A percentile compares a stretch with the other conserved stretches of the same genome.
Conservation (phyloP, 768 basidiomycete species). For the Tricholoma sp. region DNA sequence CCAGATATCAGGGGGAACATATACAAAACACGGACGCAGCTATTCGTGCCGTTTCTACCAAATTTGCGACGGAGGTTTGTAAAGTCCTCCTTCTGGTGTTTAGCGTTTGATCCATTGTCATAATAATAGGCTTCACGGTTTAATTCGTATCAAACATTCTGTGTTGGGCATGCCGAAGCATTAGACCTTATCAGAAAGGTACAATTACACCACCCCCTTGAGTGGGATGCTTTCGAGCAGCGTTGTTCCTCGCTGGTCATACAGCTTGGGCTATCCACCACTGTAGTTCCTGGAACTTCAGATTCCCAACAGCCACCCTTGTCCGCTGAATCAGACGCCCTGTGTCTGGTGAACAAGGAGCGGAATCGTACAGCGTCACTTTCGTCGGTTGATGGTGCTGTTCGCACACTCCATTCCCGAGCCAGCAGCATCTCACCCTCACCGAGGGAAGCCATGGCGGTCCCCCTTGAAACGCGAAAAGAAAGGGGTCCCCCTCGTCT, state of each 20-base stretch:
- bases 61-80: slow-evolving; percentile 55
- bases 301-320: slow-evolving; percentile 19
- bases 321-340: slow-evolving; percentile 13
- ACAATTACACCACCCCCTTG: slow-evolving; percentile 54
- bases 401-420: slow-evolving; percentile 32
- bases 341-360: slow-evolving; percentile 16
- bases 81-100: not conserved
- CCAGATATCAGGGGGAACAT: slow-evolving; percentile 12
- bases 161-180: slow-evolving; percentile 81
- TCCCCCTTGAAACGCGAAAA: slow-evolving; percentile 18
- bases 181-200: slow-evolving; percentile 66
- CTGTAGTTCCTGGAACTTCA: slow-evolving; percentile 13
- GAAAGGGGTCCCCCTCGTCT: slow-evolving; percentile 39
- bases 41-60: slow-evolving; percentile 46
- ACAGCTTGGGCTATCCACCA: slow-evolving; percentile 27
- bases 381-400: slow-evolving; percentile 44
- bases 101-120: not conserved
- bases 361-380: slow-evolving; percentile 44
- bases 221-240: slow-evolving; percentile 84
- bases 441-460: slow-evolving; percentile 26
- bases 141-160: slow-evolving; percentile 78
- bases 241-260: slow-evolving; percentile 57
- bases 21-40: slow-evolving; percentile 36
- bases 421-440: slow-evolving; percentile 25
- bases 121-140: slow-evolving; percentile 73